A percentile compares a stretch with the other conserved stretches of the same genome.
Conservation (phyloP, 1,284 basidiomycete genomes). For the Boletellus deceptivus region DNA sequence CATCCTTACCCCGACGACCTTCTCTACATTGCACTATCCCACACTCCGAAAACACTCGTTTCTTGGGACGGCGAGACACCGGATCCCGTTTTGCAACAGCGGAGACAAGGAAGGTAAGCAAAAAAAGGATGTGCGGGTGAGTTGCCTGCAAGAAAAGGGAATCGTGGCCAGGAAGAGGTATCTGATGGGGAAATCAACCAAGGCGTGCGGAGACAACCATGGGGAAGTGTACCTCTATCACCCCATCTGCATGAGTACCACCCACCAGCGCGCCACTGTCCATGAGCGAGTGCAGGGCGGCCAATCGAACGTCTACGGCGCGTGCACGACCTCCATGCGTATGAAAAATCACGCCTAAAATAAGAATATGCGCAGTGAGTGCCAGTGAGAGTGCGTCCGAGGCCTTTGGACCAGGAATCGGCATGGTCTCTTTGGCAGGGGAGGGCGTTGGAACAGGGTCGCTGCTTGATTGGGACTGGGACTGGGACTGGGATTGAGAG, state of each 20-base stretch:
- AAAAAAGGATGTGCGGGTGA: slow-evolving; percentile 62
- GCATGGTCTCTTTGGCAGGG: background rate
- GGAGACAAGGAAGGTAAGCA: slow-evolving; percentile 64
- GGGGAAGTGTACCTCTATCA: slow-evolving; percentile 44
- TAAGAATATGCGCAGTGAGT: slow-evolving; percentile 51
- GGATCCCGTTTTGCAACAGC: slow-evolving; percentile 66
- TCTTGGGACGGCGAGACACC: slow-evolving; percentile 67
- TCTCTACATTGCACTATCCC: slow-evolving; percentile 45
- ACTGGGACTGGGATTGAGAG: slow-evolving; percentile 32
- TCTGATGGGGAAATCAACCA: slow-evolving; percentile 26
- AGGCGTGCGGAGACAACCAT: background rate
- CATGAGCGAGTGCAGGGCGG: slow-evolving; percentile 58
- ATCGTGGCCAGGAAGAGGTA: slow-evolving; percentile 35
- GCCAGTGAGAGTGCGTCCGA: slow-evolving; percentile 39
- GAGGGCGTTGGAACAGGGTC: slow-evolving; percentile 1
- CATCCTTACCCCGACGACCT: slow-evolving; percentile 14
- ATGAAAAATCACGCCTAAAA: slow-evolving; percentile 56
- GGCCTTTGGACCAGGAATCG: slow-evolving; percentile 18
- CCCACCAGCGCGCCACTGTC: slow-evolving; percentile 54
- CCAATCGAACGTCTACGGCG: slow-evolving; percentile 47
- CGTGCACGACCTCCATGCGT: slow-evolving; percentile 52
- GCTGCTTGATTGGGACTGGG: slow-evolving; percentile 24
- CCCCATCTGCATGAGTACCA: slow-evolving; percentile 41
- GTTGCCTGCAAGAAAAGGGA: slow-evolving; percentile 58
- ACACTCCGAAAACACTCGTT: slow-evolving; percentile 63